phyloP scores from a whole-genome alignment of 129 eudicot genomes.

The Helichrysum umbraculigerum region DNA sequence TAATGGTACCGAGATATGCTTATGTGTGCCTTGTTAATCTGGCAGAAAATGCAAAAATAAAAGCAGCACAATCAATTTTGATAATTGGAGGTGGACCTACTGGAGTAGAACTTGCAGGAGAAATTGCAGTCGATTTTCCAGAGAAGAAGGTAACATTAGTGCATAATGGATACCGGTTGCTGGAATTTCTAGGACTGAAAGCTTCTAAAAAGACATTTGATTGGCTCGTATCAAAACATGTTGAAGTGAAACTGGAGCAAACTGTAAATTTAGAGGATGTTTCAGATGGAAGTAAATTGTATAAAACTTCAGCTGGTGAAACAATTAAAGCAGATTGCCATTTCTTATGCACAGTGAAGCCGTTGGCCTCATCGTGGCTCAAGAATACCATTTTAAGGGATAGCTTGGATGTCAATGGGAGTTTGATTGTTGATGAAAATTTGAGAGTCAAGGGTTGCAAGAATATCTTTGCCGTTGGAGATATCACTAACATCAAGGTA shows the following conservation, averaged over 20 bases:
- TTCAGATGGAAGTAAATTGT: slow-evolving; percentile 50
- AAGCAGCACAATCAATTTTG: slow-evolving; percentile 65
- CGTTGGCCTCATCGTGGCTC: slow-evolving; percentile 69
- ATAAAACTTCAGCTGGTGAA: slow-evolving; percentile 62
- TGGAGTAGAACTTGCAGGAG: slow-evolving; percentile 90
- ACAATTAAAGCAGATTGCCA: slow-evolving; percentile 66
- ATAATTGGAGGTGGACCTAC: slow-evolving; percentile 93
- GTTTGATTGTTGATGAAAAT: slow-evolving; percentile 66
- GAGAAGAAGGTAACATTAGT: slow-evolving; percentile 64
- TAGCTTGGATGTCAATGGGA: slow-evolving; percentile 55
- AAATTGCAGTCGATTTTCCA: slow-evolving; percentile 74
- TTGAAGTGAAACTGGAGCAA: slow-evolving; percentile 70
- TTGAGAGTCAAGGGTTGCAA: slow-evolving; percentile 59
- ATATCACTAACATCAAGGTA: slow-evolving; percentile 79
- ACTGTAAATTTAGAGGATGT: slow-evolving; percentile 48
- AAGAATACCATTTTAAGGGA: slow-evolving; percentile 50
- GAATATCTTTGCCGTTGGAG: slow-evolving; percentile 79
- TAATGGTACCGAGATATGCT: not conserved
- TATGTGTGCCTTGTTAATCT: slow-evolving; percentile 16
- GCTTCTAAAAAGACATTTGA: slow-evolving; percentile 69
- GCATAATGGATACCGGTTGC: slow-evolving; percentile 65
- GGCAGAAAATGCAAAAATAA: slow-evolving; percentile 71
- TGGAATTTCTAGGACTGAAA: slow-evolving; percentile 81
- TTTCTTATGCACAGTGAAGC: slow-evolving; percentile 78
- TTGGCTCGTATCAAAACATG: slow-evolving; percentile 69